A percentile compares a stretch with the other conserved stretches of the same genome.
These are phyloP conservation scores for Cyclocybe aegerita DNA, from an alignment of 768 basidiomycete species.

Conservation along the genomic window DNA sequence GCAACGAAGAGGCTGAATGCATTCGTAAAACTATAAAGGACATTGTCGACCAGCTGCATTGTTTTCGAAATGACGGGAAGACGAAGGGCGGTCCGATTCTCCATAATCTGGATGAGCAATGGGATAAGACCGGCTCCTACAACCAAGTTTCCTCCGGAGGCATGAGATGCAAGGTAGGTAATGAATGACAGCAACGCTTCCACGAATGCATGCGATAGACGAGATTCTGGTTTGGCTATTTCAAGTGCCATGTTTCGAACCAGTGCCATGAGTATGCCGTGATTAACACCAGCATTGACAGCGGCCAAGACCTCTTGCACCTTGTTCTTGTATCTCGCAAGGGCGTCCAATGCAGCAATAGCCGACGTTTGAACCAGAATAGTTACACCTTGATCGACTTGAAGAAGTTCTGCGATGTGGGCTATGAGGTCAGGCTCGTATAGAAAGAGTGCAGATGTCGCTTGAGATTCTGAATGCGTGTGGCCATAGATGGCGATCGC, in stretches of 20 bases:
- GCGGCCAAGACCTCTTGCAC: slow-evolving; percentile 86
- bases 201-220: slow-evolving; percentile 68
- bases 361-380: slow-evolving; percentile 79
- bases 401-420: slow-evolving; percentile 87
- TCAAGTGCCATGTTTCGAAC: slow-evolving; percentile 80
- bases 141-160: slow-evolving; percentile 88
- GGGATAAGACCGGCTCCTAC: slow-evolving; percentile 92
- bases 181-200: slow-evolving; percentile 88
- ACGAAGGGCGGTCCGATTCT: slow-evolving; percentile 68
- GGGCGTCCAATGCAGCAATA: slow-evolving; percentile 86
- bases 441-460: slow-evolving; percentile 81
- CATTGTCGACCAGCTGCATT: slow-evolving; percentile 89
- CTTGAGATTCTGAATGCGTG: slow-evolving; percentile 77
- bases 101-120: slow-evolving; percentile 84
- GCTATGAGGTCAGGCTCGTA: slow-evolving; percentile 92
- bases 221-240: slow-evolving; percentile 64
- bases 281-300: slow-evolving; percentile 93
- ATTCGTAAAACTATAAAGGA: slow-evolving; percentile 85
- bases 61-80: slow-evolving; percentile 83
- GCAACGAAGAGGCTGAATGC: slow-evolving; percentile 87
- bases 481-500: slow-evolving; percentile 92
- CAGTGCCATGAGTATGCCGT: slow-evolving; percentile 90
- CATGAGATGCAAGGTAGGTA: slow-evolving; percentile 82
- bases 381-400: slow-evolving; percentile 72
- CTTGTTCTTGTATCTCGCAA: slow-evolving; percentile 81